Base-by-base conservation (phyloP, 352 stramenopile species). In the Phytopythium oedochilum region DNA sequence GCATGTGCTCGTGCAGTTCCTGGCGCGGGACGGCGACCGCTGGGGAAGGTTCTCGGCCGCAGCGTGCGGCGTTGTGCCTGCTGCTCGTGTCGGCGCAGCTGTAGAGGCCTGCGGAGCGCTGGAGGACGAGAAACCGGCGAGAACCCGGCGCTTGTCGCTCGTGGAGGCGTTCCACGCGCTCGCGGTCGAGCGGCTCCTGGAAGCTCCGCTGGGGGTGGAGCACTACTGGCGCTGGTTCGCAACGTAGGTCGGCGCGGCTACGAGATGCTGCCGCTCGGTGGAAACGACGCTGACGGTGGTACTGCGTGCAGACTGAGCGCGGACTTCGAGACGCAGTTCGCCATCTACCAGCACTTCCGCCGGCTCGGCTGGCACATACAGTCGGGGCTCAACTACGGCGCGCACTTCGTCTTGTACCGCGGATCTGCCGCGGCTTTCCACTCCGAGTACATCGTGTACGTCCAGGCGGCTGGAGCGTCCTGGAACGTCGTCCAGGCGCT, bases 381-480 rank as follows among this genome's bases (percentile, higher is more conserved):
- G 38, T 63, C 83, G 0, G 80, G 83, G 34, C 63, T 91, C 11
- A 86, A 89, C 59, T 91, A 93, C 39, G 83, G 83, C 48, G 78
- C 75, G 43, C 75, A 74, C 28, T 88, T 68, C 57, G 76, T 85
- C 25, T 58, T 93, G 44, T 93, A 91, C 61, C 73, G 75, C 44
- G 77, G 70, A 12, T 70, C 81, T 4, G 59, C 73, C 12, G 49
- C 66, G 22, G 46, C 61, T 3, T 84, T 78, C 51, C 83, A 93
- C 64, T 90, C 83, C 5, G 79, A 93, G 47, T 91, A 90, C 55
- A 72, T 89, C 32, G 73, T 87, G 23, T 86, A 89, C 63, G 29
- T 89, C 17, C 60, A 44, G 43, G 48, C 36, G 26, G 51, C 39
- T 1, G n/a, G 6, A 38, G 28, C 55, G 54, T 66, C 64, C 9